Conservation (phyloP, 108 stramenopile genomes). For the Nannochloropsis salina region DNA sequence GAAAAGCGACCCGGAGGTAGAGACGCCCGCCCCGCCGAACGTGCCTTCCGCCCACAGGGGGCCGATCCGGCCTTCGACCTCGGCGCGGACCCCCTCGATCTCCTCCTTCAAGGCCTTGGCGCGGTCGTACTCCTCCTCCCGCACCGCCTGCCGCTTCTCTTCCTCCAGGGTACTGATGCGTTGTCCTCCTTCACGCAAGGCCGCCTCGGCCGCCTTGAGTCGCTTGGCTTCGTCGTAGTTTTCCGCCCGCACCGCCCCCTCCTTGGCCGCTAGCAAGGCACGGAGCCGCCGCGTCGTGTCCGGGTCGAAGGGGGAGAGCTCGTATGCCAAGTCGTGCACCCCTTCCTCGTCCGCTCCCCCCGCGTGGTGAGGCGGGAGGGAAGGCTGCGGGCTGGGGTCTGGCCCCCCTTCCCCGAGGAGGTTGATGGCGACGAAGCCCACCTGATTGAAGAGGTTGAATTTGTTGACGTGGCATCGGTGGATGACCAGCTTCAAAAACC, state of each 20-base stretch:
- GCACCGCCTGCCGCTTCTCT: conserved; percentile 41
- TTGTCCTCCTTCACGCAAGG: neutral
- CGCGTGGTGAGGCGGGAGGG: neutral
- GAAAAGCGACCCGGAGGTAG: neutral
- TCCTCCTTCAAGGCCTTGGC: conserved; percentile 41
- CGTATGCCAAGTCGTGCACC: neutral
- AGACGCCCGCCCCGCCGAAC: neutral
- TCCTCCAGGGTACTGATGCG: conserved; percentile 17
- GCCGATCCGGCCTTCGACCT: conserved; percentile 21
- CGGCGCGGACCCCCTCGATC: conserved; percentile 31
- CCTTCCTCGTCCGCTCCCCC: neutral
- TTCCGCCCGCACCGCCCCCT: conserved; percentile 54
- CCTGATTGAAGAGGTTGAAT: conserved; percentile 58
- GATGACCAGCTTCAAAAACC: conserved; percentile 54
- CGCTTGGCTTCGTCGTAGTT: conserved; percentile 59
- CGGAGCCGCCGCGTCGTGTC: conserved; percentile 32
- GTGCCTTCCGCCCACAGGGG: neutral
- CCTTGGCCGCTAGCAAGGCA: conserved; percentile 51
- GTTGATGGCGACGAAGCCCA: conserved; percentile 46
- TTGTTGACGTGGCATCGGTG: conserved; percentile 59
- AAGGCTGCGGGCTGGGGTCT: neutral
- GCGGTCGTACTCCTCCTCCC: conserved; percentile 48
- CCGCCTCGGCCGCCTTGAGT: conserved; percentile 49
- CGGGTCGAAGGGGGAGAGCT: conserved; percentile 28
- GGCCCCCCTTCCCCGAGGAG: conserved; percentile 27